Evolutionary conservation across 768 basidiomycete genomes (phyloP).

Genomic region (Serendipita sp.): DNA sequence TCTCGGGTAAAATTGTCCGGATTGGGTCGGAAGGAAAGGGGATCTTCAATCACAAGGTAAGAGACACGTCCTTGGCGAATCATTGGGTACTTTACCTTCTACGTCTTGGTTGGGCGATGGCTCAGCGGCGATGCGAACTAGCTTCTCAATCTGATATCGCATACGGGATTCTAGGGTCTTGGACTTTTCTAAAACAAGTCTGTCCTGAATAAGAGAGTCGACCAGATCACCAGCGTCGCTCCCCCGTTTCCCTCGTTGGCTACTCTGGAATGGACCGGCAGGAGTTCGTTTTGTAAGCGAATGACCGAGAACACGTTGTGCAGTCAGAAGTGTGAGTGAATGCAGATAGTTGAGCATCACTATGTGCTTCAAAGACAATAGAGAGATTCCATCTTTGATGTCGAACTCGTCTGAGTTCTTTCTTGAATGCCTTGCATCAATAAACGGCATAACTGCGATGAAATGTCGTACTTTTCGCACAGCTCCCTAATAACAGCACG

Average conservation of each 20-base stretch:
- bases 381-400: slow-evolving; percentile 68
- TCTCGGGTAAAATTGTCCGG: slow-evolving; percentile 50
- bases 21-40: slow-evolving; percentile 83
- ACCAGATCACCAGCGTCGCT: slow-evolving; percentile 55
- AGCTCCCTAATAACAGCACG: slow-evolving; percentile 40
- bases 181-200: slow-evolving; percentile 78
- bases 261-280: slow-evolving; percentile 37
- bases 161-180: slow-evolving; percentile 72
- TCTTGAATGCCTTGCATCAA: slow-evolving; percentile 15
- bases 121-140: slow-evolving; percentile 39
- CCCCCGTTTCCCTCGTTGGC: slow-evolving; percentile 39
- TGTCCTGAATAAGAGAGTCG: slow-evolving; percentile 60
- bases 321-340: slow-evolving; percentile 54
- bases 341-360: slow-evolving; percentile 74
- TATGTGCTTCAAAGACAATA: slow-evolving; percentile 78
- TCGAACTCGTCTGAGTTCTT: slow-evolving; percentile 26
- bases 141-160: slow-evolving; percentile 91
- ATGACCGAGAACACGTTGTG: slow-evolving; percentile 56
- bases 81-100: slow-evolving; percentile 36
- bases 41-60: slow-evolving; percentile 37
- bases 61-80: background rate
- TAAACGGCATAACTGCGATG: slow-evolving; percentile 9
- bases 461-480: slow-evolving; percentile 33
- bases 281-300: slow-evolving; percentile 36
- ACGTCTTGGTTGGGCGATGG: slow-evolving; percentile 23